Base-by-base conservation (phyloP, 2,329 filamentous ascomycete species). In the Paracoccidioides brasiliensis region DNA sequence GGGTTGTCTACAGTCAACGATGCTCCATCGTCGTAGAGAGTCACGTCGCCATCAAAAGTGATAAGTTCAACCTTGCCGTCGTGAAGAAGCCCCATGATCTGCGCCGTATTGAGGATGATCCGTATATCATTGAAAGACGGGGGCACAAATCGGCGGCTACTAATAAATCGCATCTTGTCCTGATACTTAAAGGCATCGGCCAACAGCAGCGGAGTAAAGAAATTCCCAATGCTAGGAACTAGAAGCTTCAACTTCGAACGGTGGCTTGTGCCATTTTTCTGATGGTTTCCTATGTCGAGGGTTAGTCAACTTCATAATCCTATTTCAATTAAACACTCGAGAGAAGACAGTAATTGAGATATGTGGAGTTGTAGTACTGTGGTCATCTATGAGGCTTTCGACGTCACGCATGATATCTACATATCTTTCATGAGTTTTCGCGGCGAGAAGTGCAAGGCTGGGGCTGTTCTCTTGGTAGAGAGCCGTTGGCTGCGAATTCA, bases 31-130 rank as follows among this genome's bases (percentile, higher is more conserved):
- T 90, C 86, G 69, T 98, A 98, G 28, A 98, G 78, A 0, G 93
- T 98, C 52, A 98, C 90, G 71, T 98, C 93, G 71, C 93, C 93
- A 70, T 98, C 93, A 68, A 98, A 98, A 0, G 93, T 98, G 54
- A 95, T 85, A 3, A 98, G 79, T 63, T 93, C 83, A 7, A 96
- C 78, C 4, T 82, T 79, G 28, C 86, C 84, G 46, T 77, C 75
- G 30, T 81, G 82, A 14, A 89, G 85, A n/a, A 97, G 81, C 42
- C 88, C 89, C 84, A 96, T 90, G 58, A 91, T 78, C 72, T 98
- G 93, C 15, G 93, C 90, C 42, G 93, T 93, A 73, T 98, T 98
- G 62, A 98, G 81, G 53, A 95, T 86, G 30, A 96, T 78, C 2
- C 93, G 84, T 57, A 98, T 83, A 68, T 98, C 93, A 72, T 98